Evolutionary conservation across 495 filamentous ascomycete species (phyloP).

Genomic region (Xylaria acuta): DNA sequence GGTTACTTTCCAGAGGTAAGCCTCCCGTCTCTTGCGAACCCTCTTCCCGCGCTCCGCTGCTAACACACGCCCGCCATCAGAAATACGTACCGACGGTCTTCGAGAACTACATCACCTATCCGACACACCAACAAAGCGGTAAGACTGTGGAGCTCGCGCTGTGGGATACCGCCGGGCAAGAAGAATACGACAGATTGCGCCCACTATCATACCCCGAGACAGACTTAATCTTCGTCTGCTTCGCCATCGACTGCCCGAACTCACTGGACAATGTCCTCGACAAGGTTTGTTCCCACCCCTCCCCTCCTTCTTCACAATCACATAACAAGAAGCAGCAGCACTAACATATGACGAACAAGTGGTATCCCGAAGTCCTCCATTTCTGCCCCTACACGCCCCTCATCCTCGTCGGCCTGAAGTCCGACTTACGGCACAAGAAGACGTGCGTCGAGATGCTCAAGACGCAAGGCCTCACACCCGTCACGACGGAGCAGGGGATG

Average conservation of each 20-base stretch:
- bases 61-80: conserved; percentile 50
- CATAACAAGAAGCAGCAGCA: background rate
- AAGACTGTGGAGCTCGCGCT: conserved; percentile 95
- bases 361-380: conserved; percentile 98
- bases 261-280: conserved; percentile 98
- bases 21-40: conserved; percentile 17
- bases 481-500: conserved; percentile 87
- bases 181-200: conserved; percentile 95
- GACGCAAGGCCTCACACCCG: conserved; percentile 94
- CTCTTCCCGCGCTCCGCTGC: background rate
- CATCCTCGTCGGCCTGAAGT: conserved; percentile 94
- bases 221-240: conserved; percentile 97
- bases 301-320: background rate
- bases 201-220: conserved; percentile 98
- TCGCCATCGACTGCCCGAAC: conserved; percentile 98
- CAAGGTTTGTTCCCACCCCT: conserved; percentile 68
- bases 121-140: conserved; percentile 80
- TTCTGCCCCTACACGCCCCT: conserved; percentile 98
- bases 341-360: conserved; percentile 58
- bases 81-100: conserved; percentile 99
- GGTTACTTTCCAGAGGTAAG: conserved; percentile 97
- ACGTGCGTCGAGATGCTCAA: conserved; percentile 98
- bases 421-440: conserved; percentile 90
- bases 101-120: conserved; percentile 99
- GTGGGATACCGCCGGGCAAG: conserved; percentile 98